phyloP scores from a whole-genome alignment of 2,329 filamentous ascomycete genomes.

The Ophiostoma sp. region DNA sequence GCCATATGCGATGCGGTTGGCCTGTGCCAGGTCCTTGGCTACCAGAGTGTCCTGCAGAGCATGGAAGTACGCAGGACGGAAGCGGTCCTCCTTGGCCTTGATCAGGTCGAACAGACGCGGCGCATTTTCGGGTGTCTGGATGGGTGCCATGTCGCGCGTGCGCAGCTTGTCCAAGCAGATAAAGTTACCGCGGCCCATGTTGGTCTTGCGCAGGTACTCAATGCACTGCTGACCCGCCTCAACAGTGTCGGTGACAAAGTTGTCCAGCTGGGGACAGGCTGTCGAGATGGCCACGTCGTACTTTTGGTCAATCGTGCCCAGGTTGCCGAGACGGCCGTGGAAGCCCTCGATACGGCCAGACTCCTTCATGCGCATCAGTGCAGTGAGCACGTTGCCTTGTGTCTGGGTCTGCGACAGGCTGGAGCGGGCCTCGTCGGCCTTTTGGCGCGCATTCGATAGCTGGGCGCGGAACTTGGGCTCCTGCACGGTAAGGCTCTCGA shows the following conservation, averaged over 20 bases:
- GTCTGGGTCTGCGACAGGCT: conserved; percentile 87
- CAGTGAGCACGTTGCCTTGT: conserved; percentile 84
- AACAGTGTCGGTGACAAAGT: conserved; percentile 94
- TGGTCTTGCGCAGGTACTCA: conserved; percentile 94
- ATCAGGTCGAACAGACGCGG: conserved; percentile 91
- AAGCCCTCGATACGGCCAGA: conserved; percentile 96
- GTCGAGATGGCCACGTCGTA: conserved; percentile 99
- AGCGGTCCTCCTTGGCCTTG: conserved; percentile 79
- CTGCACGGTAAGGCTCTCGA: conserved; percentile 65
- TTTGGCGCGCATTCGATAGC: conserved; percentile 84
- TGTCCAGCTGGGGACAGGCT: conserved; percentile 83
- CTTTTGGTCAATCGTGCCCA: conserved; percentile 86
- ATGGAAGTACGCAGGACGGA: conserved; percentile 88
- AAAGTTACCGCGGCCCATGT: conserved; percentile 92
- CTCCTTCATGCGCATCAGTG: conserved; percentile 89
- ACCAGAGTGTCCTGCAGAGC: conserved; percentile 94
- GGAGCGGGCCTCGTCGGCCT: conserved; percentile 90
- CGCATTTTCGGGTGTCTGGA: conserved; percentile 86
- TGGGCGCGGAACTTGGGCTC: conserved; percentile 79
- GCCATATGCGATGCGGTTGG: conserved; percentile 94
- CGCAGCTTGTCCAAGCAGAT: conserved; percentile 89
- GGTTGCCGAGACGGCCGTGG: conserved; percentile 87
- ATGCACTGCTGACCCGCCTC: conserved; percentile 97
- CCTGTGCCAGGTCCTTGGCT: conserved; percentile 86
- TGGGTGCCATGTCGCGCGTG: conserved; percentile 67